Conservation (phyloP, 164 flowering plant genomes). For the Nelumbo lutea region DNA sequence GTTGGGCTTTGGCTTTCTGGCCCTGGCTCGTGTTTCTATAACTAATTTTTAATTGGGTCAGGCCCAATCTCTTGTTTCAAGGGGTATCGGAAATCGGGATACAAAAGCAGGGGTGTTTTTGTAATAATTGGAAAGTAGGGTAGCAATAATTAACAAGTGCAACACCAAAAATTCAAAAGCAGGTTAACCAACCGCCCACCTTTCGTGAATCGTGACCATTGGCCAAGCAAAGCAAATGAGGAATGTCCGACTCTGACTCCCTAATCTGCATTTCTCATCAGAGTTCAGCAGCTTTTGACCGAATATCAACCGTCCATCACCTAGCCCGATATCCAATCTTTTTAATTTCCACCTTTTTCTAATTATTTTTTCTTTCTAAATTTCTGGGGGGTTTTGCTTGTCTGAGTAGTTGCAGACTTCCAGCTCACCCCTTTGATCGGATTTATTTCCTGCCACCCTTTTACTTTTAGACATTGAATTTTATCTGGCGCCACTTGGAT, state of each 20-base stretch:
- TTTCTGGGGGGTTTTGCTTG: slow-evolving; percentile 13
- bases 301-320: slow-evolving; percentile 47
- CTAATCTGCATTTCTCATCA: background rate
- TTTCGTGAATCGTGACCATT: background rate
- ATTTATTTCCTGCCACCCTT: slow-evolving; percentile 35
- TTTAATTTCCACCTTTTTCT: background rate
- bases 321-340: slow-evolving; percentile 7
- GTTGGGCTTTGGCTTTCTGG: too few relatives aligned
- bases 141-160: background rate
- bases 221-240: slow-evolving; percentile 25
- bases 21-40: too few relatives aligned
- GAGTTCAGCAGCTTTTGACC: slow-evolving; percentile 62
- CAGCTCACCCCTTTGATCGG: slow-evolving; percentile 55
- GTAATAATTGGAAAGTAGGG: background rate
- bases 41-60: too few relatives aligned
- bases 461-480: slow-evolving; percentile 5
- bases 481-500: slow-evolving; percentile 13
- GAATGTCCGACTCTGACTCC: slow-evolving; percentile 23
- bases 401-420: slow-evolving; percentile 12
- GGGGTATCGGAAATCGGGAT: too few relatives aligned
- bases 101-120: background rate
- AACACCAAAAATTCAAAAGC: too few relatives aligned
- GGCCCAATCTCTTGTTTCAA: too few relatives aligned
- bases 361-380: background rate
- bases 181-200: background rate